Evolutionary conservation across 495 filamentous ascomycete species (phyloP), one percentile per base, ranked within the genome.

Genomic region (Acidiella bohemica): DNA sequence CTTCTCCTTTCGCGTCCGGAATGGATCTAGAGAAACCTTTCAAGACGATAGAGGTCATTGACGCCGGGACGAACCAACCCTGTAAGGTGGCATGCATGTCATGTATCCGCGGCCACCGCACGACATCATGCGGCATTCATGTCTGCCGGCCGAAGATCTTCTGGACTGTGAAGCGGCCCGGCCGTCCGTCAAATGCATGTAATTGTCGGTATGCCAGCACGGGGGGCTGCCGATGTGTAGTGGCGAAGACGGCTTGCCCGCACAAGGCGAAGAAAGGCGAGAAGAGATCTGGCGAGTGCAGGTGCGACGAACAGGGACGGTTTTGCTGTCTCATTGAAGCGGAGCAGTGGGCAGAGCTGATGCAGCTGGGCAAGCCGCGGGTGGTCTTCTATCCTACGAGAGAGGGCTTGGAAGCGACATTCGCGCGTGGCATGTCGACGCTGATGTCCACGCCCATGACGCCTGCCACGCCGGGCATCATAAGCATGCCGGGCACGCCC

Each of bases 61-160:
- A 51, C 42, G 20, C 37, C n/a, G 36, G 34, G 26, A 51, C 47
- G 12, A 32, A 32, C 11, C 42, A 51, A 21, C 31, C 30, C 21
- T 46, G 47, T 39, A 51, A 51, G 31, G 30, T 51, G n/a, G 47
- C 47, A 2, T 51, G 47, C 38, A 51, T 51, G 47, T 46, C 42
- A 9, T 51, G 47, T 25, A 51, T 51, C 21, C 42, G 43, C 12
- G 47, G 47, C 11, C 47, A 51, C 28, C 42, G 47, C 9, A 51
- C 47, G 10, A 51, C 47, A 9, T 42, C 47, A 1, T 51, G 47
- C 24, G 47, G 47, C 4, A 51, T 42, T 3, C 42, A 36, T 14
- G 47, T 51, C 13, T 51, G 47, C 21, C 42, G 47, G 11, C 32
- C 17, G 18, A 51, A 51, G 20, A 22, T 51, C 20, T 42, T 51